Conservation (phyloP, 345 rosid genomes). For the Pugionium dolabratum region DNA sequence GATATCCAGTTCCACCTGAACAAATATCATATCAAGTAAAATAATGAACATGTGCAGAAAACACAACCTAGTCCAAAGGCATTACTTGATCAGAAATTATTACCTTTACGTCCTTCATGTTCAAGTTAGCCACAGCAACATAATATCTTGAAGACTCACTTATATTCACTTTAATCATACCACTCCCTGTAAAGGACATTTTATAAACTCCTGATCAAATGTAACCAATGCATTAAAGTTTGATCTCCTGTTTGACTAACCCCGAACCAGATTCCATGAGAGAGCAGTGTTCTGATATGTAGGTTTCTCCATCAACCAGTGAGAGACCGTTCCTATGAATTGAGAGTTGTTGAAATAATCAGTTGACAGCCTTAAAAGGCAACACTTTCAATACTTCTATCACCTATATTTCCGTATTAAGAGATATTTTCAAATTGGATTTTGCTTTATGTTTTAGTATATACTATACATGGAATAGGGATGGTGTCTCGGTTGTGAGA, state of each 20-base stretch:
- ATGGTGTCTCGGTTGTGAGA: neutral
- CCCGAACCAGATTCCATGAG: slow-evolving; percentile 65
- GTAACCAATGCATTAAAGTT: slow-evolving; percentile 21
- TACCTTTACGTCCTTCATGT: slow-evolving; percentile 67
- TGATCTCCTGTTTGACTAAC: slow-evolving; percentile 46
- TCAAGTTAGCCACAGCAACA: slow-evolving; percentile 67
- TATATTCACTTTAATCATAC: slow-evolving; percentile 53
- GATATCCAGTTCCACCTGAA: slow-evolving; percentile 67
- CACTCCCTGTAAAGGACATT: slow-evolving; percentile 54
- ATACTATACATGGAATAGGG: neutral
- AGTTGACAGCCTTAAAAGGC: slow-evolving; percentile 4
- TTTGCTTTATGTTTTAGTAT: neutral
- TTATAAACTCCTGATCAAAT: slow-evolving; percentile 2
- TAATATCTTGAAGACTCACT: slow-evolving; percentile 57
- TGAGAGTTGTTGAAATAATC: slow-evolving; percentile 32
- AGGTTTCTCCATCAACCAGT: slow-evolving; percentile 52
- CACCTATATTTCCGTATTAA: neutral
- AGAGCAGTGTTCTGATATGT: slow-evolving; percentile 49
- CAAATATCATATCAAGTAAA: slow-evolving; percentile 21
- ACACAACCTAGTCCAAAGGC: neutral
- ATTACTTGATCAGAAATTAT: slow-evolving; percentile 8
- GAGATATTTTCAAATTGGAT: neutral
- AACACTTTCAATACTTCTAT: slow-evolving; percentile 18
- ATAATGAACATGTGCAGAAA: neutral
- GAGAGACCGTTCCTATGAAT: slow-evolving; percentile 51